Evolutionary conservation across 768 basidiomycete genomes (phyloP).

Genomic region (Xerocomus potaroensis): DNA sequence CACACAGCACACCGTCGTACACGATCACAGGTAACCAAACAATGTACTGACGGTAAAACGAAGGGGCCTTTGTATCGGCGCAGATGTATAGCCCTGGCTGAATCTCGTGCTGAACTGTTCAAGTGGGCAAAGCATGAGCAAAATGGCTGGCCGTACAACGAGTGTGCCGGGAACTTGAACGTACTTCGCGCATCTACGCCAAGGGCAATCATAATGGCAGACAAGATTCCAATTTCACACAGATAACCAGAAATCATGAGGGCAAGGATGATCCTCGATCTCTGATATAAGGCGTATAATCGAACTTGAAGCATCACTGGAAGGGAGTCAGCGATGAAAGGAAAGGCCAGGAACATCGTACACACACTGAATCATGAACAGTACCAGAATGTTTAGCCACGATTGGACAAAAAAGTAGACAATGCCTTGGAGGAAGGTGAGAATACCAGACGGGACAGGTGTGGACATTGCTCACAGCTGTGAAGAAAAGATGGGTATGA

Average conservation of each 20-base stretch:
- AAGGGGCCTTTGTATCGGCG: neutral
- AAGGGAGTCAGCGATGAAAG: neutral
- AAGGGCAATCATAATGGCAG: constrained; percentile 4
- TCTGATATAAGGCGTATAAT: constrained; percentile 8
- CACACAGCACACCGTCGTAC: constrained; percentile 2
- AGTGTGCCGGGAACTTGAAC: neutral
- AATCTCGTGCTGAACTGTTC: constrained; percentile 9
- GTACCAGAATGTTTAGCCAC: neutral
- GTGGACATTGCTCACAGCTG: constrained; percentile 14
- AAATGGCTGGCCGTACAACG: neutral
- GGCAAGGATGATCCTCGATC: constrained; percentile 4
- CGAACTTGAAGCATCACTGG: constrained; percentile 14
- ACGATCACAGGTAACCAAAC: constrained; percentile 10
- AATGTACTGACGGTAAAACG: constrained; percentile 1
- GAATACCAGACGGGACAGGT: neutral
- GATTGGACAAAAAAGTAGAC: constrained; percentile 4
- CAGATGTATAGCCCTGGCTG: constrained; percentile 4
- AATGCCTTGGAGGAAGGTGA: constrained; percentile 9
- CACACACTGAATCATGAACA: constrained; percentile 8
- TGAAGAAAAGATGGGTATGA: neutral
- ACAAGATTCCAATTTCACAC: constrained; percentile 6
- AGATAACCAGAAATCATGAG: constrained; percentile 6
- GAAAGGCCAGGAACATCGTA: neutral
- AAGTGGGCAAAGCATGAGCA: neutral
- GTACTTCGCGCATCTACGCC: constrained; percentile 2